Evolutionary conservation across 371 early-diverging fungal species (phyloP).

Genomic region (Paraphysoderma sedebokerense): DNA sequence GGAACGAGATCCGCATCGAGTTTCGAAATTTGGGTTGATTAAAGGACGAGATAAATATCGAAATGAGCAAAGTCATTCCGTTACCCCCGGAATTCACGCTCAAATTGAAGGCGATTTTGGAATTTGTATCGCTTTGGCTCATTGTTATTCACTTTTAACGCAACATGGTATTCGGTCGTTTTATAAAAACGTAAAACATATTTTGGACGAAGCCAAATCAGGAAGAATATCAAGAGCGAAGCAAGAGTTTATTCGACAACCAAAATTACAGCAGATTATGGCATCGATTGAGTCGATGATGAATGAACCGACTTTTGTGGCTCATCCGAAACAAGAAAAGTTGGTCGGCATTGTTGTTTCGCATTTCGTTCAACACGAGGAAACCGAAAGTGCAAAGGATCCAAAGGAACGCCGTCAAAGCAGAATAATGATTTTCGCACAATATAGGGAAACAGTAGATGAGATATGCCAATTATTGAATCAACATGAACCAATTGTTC

Average conservation of each 20-base stretch:
- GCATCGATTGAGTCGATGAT: slow-evolving; percentile 12
- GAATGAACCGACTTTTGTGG: slow-evolving; percentile 27
- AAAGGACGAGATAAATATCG: slow-evolving; percentile 21
- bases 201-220: slow-evolving; percentile 8
- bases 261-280: slow-evolving; percentile 20
- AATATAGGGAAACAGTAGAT: slow-evolving; percentile 67
- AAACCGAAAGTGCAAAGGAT: slow-evolving; percentile 2
- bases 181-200: slow-evolving; percentile 18
- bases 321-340: slow-evolving; percentile 69
- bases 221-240: slow-evolving; percentile 10
- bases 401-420: slow-evolving; percentile 19
- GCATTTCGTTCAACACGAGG: slow-evolving; percentile 40
- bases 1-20: slow-evolving; percentile 16
- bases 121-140: slow-evolving; percentile 21
- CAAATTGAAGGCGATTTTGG: slow-evolving; percentile 20
- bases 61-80: no score
- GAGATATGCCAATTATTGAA: slow-evolving; percentile 53
- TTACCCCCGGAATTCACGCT: slow-evolving; percentile 8
- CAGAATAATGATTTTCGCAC: slow-evolving; percentile 74
- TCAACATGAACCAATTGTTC: slow-evolving; percentile 45
- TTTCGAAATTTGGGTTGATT: slow-evolving; percentile 25
- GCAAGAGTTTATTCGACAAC: slow-evolving; percentile 13
- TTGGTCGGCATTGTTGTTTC: slow-evolving; percentile 38
- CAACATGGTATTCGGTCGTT: slow-evolving; percentile 45
- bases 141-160: slow-evolving; percentile 31